Base-by-base conservation (phyloP, 352 stramenopile genomes). In the Pythium phragmiticola region DNA sequence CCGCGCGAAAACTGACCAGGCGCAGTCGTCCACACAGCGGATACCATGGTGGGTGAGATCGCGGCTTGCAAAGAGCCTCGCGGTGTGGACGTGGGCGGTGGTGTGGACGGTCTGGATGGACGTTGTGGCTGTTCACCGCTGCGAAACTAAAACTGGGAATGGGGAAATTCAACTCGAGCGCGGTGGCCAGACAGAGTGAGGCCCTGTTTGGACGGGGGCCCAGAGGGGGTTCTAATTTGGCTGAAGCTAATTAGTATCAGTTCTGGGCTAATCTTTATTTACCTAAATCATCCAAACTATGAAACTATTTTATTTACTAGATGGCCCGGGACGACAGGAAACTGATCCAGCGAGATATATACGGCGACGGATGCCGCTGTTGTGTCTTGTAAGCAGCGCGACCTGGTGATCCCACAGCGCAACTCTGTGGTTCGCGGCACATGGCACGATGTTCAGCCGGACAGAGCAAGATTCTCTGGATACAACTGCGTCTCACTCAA, bases 101-200 rank as follows among this genome's bases (percentile, higher is more conserved):
- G n/a, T 33, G 30, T 14, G 16, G 7, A 16, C 30, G 50, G 34
- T 9, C 3, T 16, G 34, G 34, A 16, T 21, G 13, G 4, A 41
- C 36, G 36, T 37, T 63, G 56, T 48, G 56, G 43, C 43, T 16
- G 47, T 52, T 46, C 49, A 39, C 8, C 39, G 47, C 36, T 37
- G 42, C 17, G 52, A 39, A 7, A 33, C 54, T 52, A 47, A 61
- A 62, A 46, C 16, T 5, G 13, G 33, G 39, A 50, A 46, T 56
- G 57, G 34, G 46, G 46, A 63, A 62, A 54, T 54, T 62, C 55
- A 63, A 63, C 57, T 51, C 41, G 9, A 30, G 16, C 30, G 30
- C 17, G 30, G 21, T 28, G 49, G 49, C n/a, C 33, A 47, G 19
- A 45, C 33, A 47, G 19, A 45, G 50, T 57, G 50, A n/a, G 50